Conservation (phyloP, 345 rosid genomes). For the Pistacia integerrima region DNA sequence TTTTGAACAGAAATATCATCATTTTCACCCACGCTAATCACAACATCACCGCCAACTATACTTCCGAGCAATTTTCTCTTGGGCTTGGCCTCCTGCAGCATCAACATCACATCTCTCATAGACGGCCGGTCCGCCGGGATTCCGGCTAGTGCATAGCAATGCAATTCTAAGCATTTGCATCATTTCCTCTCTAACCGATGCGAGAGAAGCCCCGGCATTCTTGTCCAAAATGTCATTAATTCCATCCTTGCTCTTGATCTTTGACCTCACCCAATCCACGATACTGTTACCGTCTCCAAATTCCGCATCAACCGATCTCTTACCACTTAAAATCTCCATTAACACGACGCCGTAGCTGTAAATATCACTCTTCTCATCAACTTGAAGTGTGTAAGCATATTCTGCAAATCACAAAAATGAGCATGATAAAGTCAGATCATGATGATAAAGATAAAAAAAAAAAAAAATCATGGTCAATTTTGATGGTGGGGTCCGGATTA, state of each 20-base stretch:
- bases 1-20: slow-evolving; percentile 39
- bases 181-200: slow-evolving; percentile 82
- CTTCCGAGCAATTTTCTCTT: slow-evolving; percentile 63
- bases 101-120: slow-evolving; percentile 93
- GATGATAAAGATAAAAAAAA: not conserved
- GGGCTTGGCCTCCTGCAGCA: slow-evolving; percentile 93
- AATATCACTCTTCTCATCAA: slow-evolving; percentile 95
- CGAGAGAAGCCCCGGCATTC: slow-evolving; percentile 71
- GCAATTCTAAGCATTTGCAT: slow-evolving; percentile 85
- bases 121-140: slow-evolving; percentile 93
- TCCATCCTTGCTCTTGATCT: slow-evolving; percentile 71
- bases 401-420: slow-evolving; percentile 42
- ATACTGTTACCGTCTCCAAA: slow-evolving; percentile 96
- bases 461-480: not conserved
- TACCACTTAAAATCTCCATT: slow-evolving; percentile 79
- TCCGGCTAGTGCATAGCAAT: slow-evolving; percentile 73
- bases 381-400: slow-evolving; percentile 91
- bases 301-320: slow-evolving; percentile 79
- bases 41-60: slow-evolving; percentile 23
- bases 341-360: slow-evolving; percentile 93
- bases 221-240: slow-evolving; percentile 61
- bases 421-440: slow-evolving; percentile 16
- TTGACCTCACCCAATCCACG: slow-evolving; percentile 91
- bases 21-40: slow-evolving; percentile 22
- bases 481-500: slow-evolving; percentile 24